These are phyloP conservation scores for Dipteronia dyeriana DNA, from an alignment of 345 rosid genomes.

Conservation along the genomic window DNA sequence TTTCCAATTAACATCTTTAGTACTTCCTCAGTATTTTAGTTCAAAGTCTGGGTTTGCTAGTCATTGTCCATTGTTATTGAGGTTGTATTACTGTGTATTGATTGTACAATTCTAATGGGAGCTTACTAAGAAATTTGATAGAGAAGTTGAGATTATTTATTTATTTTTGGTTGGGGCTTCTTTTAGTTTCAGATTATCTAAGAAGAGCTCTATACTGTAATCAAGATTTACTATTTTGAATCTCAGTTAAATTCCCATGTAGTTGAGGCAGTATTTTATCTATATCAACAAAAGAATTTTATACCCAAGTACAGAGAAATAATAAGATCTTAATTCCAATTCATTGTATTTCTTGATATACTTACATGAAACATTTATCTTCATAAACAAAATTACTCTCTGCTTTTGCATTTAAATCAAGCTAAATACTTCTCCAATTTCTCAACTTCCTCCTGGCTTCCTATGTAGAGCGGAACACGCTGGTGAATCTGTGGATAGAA, in stretches of 20 bases:
- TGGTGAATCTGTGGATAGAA: slow-evolving; percentile 66
- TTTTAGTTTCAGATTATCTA: neutral
- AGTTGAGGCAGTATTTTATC: neutral
- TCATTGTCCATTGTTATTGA: neutral
- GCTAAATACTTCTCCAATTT: slow-evolving; percentile 89
- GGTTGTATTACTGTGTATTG: neutral
- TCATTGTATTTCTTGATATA: slow-evolving; percentile 11
- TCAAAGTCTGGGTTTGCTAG: neutral
- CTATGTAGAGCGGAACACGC: slow-evolving; percentile 87
- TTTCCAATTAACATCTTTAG: neutral
- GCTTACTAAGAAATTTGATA: neutral
- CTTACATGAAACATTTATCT: slow-evolving; percentile 9
- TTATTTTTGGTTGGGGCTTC: neutral
- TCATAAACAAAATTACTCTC: slow-evolving; percentile 29
- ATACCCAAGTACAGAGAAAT: neutral
- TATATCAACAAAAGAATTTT: slow-evolving; percentile 1
- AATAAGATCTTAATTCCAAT: neutral
- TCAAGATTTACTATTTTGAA: neutral
- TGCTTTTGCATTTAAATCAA: slow-evolving; percentile 39
- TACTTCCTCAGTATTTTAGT: neutral
- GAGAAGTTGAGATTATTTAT: neutral
- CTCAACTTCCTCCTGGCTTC: slow-evolving; percentile 89
- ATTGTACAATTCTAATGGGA: slow-evolving; percentile 1
- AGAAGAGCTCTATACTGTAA: neutral
- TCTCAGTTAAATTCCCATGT: neutral